A percentile compares a stretch with the other conserved stretches of the same genome.
These are phyloP conservation scores for Aspergillus melleus DNA, from an alignment of 2,329 filamentous ascomycete species.

Conservation along the genomic window DNA sequence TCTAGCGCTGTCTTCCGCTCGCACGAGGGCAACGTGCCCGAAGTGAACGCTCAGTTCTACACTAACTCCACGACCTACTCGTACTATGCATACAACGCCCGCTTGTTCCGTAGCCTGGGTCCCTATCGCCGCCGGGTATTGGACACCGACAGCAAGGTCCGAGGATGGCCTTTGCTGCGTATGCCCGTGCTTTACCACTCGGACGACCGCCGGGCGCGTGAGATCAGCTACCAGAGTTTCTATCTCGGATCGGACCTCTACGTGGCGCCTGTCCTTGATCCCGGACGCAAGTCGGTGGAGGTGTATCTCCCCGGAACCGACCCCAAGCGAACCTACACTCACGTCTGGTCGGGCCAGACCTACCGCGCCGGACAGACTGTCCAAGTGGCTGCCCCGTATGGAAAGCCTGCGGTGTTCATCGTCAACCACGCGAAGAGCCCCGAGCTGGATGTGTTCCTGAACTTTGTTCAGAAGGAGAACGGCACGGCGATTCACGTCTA, in stretches of 20 bases:
- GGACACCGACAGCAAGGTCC: too few species aligned
- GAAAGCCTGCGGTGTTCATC: too few species aligned
- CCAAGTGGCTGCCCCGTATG: too few species aligned
- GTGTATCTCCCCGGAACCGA: slow-evolving; percentile 12
- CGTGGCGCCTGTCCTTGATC: slow-evolving; percentile 24
- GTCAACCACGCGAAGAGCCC: too few species aligned
- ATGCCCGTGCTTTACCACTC: slow-evolving; percentile 28
- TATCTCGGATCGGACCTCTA: slow-evolving; percentile 24
- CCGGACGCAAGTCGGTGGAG: slow-evolving; percentile 14
- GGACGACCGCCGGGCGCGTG: slow-evolving; percentile 15
- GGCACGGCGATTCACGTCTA: too few species aligned
- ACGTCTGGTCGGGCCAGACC: too few species aligned
- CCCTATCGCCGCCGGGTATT: slow-evolving; percentile 27
- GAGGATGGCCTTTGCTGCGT: slow-evolving; percentile 12
- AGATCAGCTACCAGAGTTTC: slow-evolving; percentile 26
- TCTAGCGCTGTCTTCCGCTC: slow-evolving; percentile 31
- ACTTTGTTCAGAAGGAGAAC: too few species aligned
- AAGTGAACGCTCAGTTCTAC: slow-evolving; percentile 40
- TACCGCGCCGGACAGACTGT: too few species aligned
- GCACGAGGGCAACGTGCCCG: slow-evolving; percentile 40
- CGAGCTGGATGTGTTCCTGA: too few species aligned
- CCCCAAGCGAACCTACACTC: too few species aligned
- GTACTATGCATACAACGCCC: slow-evolving; percentile 38
- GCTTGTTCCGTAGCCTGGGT: slow-evolving; percentile 35
- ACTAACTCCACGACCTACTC: slow-evolving; percentile 33